phyloP scores from a whole-genome alignment of 1,284 basidiomycete genomes.

The Golubevia sp. region DNA sequence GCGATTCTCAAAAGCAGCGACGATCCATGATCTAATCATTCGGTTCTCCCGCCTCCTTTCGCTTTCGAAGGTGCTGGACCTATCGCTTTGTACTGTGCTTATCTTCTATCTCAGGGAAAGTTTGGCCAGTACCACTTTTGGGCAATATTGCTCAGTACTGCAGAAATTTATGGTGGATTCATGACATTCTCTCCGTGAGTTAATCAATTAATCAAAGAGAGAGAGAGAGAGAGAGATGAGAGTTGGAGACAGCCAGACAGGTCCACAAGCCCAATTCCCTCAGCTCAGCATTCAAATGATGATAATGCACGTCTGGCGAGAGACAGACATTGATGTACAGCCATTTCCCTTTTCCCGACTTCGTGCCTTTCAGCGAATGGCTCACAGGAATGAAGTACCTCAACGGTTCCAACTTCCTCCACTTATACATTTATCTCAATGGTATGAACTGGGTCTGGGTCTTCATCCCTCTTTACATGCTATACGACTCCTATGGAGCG shows the following conservation, averaged over 20 bases:
- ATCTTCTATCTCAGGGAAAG: conserved; percentile 23
- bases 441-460: conserved; percentile 28
- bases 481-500: conserved; percentile 22
- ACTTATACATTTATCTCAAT: conserved; percentile 25
- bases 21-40: too few relatives aligned
- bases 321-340: too few relatives aligned
- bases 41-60: too few relatives aligned
- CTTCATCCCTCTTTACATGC: conserved; percentile 19
- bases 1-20: too few relatives aligned
- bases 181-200: conserved; percentile 43
- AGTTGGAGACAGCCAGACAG: background rate
- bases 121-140: conserved; percentile 38
- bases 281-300: too few relatives aligned
- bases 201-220: background rate
- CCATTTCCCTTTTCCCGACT: too few relatives aligned
- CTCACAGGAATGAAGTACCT: conserved; percentile 18
- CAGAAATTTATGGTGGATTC: conserved; percentile 42
- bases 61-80: conserved; percentile 26
- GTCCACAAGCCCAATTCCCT: too few relatives aligned
- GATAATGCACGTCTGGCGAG: too few relatives aligned
- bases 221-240: background rate
- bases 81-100: conserved; percentile 38
- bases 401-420: background rate
- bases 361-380: conserved; percentile 37
- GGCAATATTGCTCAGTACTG: conserved; percentile 34